phyloP scores from a whole-genome alignment of 805 yeast genomes.

The Saturnispora ahearnii region DNA sequence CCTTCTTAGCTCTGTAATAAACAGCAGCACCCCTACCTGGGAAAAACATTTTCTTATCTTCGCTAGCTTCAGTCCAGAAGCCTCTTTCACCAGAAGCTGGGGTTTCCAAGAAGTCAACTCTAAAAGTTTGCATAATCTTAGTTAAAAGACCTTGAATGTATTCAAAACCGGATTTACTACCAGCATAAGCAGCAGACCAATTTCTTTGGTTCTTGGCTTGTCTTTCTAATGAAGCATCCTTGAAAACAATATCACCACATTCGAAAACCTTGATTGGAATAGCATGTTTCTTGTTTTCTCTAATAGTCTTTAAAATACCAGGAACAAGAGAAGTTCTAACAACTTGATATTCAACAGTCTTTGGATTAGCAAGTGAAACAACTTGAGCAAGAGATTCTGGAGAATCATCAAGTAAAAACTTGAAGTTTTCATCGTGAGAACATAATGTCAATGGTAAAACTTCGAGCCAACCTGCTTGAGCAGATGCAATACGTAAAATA shows the following conservation, averaged over 20 bases:
- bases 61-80: slow-evolving; percentile 74
- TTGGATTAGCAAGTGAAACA: slow-evolving; percentile 91
- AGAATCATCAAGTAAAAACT: slow-evolving; percentile 66
- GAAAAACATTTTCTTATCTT: slow-evolving; percentile 66
- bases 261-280: slow-evolving; percentile 94
- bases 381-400: slow-evolving; percentile 43
- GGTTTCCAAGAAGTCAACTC: slow-evolving; percentile 72
- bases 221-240: slow-evolving; percentile 67
- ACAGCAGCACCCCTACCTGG: slow-evolving; percentile 96
- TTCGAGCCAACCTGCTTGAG: slow-evolving; percentile 94
- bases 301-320: slow-evolving; percentile 88
- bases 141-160: slow-evolving; percentile 89
- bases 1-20: slow-evolving; percentile 57
- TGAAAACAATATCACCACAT: slow-evolving; percentile 88
- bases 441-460: slow-evolving; percentile 92
- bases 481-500: slow-evolving; percentile 79
- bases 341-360: slow-evolving; percentile 93
- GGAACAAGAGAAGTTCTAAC: slow-evolving; percentile 93
- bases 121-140: slow-evolving; percentile 90
- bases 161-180: slow-evolving; percentile 94
- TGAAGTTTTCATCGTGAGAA: slow-evolving; percentile 95
- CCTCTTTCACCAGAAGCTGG: slow-evolving; percentile 56
- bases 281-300: slow-evolving; percentile 92
- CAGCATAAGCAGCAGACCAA: slow-evolving; percentile 91
- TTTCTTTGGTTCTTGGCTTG: slow-evolving; percentile 87